Conservation (phyloP, 2,329 filamentous ascomycete genomes). For the Rhinocladiella similis region DNA sequence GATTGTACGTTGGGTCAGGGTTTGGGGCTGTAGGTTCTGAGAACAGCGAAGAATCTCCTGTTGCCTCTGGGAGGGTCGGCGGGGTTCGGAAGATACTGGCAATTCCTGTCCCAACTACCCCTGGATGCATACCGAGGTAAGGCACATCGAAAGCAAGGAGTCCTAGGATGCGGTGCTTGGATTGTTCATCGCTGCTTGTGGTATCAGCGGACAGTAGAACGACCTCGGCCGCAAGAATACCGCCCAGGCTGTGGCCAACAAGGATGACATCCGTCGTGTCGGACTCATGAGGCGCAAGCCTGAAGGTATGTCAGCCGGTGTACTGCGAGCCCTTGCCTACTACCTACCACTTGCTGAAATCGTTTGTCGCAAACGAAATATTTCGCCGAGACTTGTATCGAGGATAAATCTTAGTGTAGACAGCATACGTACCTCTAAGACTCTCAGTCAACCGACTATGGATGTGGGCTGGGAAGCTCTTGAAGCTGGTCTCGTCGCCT, state of each 20-base stretch:
- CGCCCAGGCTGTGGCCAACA: conserved; percentile 88
- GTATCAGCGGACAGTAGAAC: conserved; percentile 55
- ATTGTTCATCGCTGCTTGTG: conserved; percentile 37
- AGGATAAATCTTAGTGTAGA: conserved; percentile 71
- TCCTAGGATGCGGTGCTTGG: conserved; percentile 76
- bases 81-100: conserved; percentile 69
- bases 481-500: conserved; percentile 83
- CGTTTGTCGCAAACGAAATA: conserved; percentile 68
- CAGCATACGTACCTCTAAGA: conserved; percentile 70
- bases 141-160: conserved; percentile 82
- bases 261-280: conserved; percentile 75
- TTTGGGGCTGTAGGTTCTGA: conserved; percentile 17
- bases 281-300: conserved; percentile 74
- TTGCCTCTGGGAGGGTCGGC: conserved; percentile 32
- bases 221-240: conserved; percentile 77
- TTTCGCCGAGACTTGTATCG: conserved; percentile 46
- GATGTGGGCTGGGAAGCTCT: conserved; percentile 83
- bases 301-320: conserved; percentile 30
- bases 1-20: conserved; percentile 67
- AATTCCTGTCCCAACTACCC: conserved; percentile 79
- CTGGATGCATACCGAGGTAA: conserved; percentile 84
- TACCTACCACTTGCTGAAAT: conserved; percentile 73
- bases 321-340: background rate
- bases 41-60: conserved; percentile 12
- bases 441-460: conserved; percentile 70